Evolutionary conservation across 495 filamentous ascomycete genomes (phyloP), one percentile per base, ranked within the genome.

Genomic region (Filosporella fistucella): DNA sequence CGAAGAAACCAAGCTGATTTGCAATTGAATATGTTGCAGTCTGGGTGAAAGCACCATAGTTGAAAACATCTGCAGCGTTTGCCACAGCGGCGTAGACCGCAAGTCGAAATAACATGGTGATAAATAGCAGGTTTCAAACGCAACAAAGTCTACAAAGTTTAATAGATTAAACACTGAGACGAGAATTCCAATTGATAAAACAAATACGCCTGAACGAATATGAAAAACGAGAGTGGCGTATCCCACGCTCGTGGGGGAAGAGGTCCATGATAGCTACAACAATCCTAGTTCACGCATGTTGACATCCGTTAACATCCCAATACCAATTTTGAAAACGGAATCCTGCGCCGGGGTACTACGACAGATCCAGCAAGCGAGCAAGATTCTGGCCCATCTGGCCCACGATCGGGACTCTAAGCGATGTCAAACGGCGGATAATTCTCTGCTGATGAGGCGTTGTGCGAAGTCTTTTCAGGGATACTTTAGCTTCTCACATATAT

Each of bases 21-120:
- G 60, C 57, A 24, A 62, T 51, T 4, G 61, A 60, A 42, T 63
- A 62, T 12, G 61, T 63, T 13, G 54, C 54, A 14, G 60, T 60
- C 10, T 39, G 34, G 3, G 45, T 48, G 35, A 48, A 48, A 11
- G 45, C 45, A 16, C 45, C 45, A 30, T 48, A 48, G 25, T 48
- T 48, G 10, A 48, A 21, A 20, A 29, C 24, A 36, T 48, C 45
- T 14, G 18, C 8, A 13, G 25, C 7, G 33, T 14, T 21, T 12
- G 41, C 45, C 20, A 18, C 34, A 22, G 45, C 21, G 14, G 35
- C 40, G 20, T 16, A 56, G 55, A 50, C 2, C n/a, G 23, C 5
- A 4, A 38, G n/a, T 38, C 13, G 35, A 22, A 21, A 22, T 13
- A 38, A 21, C 35, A 38, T 38, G 3, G 16, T 21, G 16, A 38